Base-by-base conservation (phyloP, 495 filamentous ascomycete genomes). In the Tuber calosporum region DNA sequence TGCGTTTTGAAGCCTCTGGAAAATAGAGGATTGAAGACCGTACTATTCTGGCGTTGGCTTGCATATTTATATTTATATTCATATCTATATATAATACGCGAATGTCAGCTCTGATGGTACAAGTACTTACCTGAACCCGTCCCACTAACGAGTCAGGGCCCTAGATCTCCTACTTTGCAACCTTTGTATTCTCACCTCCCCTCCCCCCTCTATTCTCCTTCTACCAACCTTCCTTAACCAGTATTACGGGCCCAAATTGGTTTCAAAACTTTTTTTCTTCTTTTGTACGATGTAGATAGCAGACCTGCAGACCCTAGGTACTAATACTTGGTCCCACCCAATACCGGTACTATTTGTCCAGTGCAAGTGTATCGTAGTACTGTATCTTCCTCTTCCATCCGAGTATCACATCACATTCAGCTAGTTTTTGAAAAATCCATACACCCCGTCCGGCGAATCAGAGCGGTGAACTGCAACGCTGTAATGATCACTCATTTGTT, bases 81-180 rank as follows among this genome's bases (percentile, higher is more conserved):
- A 62, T 15, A 4, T 26, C 9, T 30, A 30, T 62, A 62, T 62
- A 62, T 30, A 58, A 58, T 62, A 62, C 30, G 53, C 30, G 53
- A 30, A 62, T 26, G n/a, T 62, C 53, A 62, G 26, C 53, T 62
- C 53, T 62, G 53, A 62, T 62, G 53, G 11, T 30, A n/a, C n/a
- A n/a, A n/a, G n/a, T n/a, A 5, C 53, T 62, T 62, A 15, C 6
- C 53, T 62, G 53, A 62, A 9, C n/a, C 53, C 26, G n/a, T 62
- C 26, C 53, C n/a, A 62, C 53, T 30, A 62, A 62, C 53, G 53
- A 62, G 30, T 62, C 53, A 62, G 53, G 53, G n/a, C n/a, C 53
- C n/a, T 15, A 62, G 53, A 62, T 30, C 53, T 17, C 45, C 42
- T 43, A 15, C 53, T 3, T 62, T 30, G 17, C 53, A 11, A 15